Percentiles rank a stretch among this genome's conserved stretches.
Evolutionary conservation across 192 early-diverging fungal species (phyloP).

Genomic region (Gryganskiella cystojenkinii): DNA sequence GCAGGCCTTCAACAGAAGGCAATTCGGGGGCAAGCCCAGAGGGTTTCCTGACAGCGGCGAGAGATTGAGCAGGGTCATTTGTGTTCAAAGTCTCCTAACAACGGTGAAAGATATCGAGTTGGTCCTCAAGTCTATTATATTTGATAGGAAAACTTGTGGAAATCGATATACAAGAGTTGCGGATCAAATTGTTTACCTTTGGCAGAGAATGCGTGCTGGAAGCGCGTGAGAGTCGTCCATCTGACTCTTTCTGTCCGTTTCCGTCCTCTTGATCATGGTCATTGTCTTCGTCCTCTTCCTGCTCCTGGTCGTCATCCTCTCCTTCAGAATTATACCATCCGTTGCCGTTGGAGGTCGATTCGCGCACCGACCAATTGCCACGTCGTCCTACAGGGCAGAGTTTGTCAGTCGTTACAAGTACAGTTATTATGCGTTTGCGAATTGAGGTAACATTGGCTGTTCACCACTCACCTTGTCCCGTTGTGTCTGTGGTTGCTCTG

Average conservation of each 20-base stretch:
- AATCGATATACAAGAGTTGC: too few species aligned
- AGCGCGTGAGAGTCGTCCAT: slow-evolving; percentile 50
- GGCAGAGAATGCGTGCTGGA: slow-evolving; percentile 38
- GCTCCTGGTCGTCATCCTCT: slow-evolving; percentile 43
- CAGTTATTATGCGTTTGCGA: neutral
- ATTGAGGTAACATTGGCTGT: neutral
- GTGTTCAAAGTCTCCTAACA: too few species aligned
- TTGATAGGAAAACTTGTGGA: too few species aligned
- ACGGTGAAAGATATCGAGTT: too few species aligned
- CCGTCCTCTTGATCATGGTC: slow-evolving; percentile 12
- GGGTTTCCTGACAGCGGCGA: slow-evolving; percentile 36
- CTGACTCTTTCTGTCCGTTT: neutral
- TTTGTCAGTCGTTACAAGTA: neutral
- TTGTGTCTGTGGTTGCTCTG: slow-evolving; percentile 22
- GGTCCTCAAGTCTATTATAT: too few species aligned
- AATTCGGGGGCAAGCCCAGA: slow-evolving; percentile 30
- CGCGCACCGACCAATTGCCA: slow-evolving; percentile 41
- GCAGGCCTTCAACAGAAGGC: slow-evolving; percentile 51
- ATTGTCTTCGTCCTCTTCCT: slow-evolving; percentile 13
- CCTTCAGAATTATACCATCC: slow-evolving; percentile 52
- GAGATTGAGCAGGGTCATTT: slow-evolving; percentile 45
- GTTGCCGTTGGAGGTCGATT: slow-evolving; percentile 48
- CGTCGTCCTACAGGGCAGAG: neutral
- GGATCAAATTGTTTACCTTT: too few species aligned
- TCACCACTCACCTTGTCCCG: slow-evolving; percentile 29